Evolutionary conservation across 2,329 filamentous ascomycete species (phyloP).

Genomic region (Penicillium sp.): DNA sequence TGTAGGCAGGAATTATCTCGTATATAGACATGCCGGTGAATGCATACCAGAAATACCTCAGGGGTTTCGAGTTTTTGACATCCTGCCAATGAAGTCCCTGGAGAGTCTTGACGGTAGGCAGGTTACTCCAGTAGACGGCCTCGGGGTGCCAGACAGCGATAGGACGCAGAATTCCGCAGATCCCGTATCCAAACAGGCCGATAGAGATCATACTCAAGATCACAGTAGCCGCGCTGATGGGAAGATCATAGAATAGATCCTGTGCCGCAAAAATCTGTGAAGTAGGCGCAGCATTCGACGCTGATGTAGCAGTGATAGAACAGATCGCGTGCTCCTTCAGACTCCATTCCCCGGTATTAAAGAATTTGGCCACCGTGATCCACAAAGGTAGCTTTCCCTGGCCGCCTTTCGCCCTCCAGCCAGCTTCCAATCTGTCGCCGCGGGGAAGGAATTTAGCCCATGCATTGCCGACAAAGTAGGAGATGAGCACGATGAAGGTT

Average conservation of each 20-base stretch:
- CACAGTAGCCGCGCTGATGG: slow-evolving; percentile 47
- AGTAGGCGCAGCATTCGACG: slow-evolving; percentile 49
- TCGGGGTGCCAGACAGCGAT: slow-evolving; percentile 57
- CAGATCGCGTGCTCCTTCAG: slow-evolving; percentile 58
- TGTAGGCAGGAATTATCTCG: slow-evolving; percentile 56
- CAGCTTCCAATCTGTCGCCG: slow-evolving; percentile 50
- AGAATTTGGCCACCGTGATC: slow-evolving; percentile 44
- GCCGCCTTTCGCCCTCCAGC: slow-evolving; percentile 47
- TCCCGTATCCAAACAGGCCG: slow-evolving; percentile 55
- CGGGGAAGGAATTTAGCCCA: slow-evolving; percentile 52
- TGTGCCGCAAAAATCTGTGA: slow-evolving; percentile 49
- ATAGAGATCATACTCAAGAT: slow-evolving; percentile 54
- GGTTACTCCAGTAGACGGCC: slow-evolving; percentile 55
- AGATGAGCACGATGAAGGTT: slow-evolving; percentile 58
- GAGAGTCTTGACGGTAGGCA: slow-evolving; percentile 54
- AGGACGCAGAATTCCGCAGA: slow-evolving; percentile 54
- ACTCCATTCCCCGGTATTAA: slow-evolving; percentile 54
- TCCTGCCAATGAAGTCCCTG: slow-evolving; percentile 56
- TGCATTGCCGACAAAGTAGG: slow-evolving; percentile 54
- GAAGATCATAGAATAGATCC: slow-evolving; percentile 53
- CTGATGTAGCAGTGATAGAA: slow-evolving; percentile 55
- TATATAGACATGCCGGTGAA: slow-evolving; percentile 51
- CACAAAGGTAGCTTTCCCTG: slow-evolving; percentile 44
- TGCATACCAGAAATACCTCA: slow-evolving; percentile 54
- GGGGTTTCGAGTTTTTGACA: slow-evolving; percentile 50